Conservation (phyloP, 768 basidiomycete genomes). For the Boletus subparvulus region DNA sequence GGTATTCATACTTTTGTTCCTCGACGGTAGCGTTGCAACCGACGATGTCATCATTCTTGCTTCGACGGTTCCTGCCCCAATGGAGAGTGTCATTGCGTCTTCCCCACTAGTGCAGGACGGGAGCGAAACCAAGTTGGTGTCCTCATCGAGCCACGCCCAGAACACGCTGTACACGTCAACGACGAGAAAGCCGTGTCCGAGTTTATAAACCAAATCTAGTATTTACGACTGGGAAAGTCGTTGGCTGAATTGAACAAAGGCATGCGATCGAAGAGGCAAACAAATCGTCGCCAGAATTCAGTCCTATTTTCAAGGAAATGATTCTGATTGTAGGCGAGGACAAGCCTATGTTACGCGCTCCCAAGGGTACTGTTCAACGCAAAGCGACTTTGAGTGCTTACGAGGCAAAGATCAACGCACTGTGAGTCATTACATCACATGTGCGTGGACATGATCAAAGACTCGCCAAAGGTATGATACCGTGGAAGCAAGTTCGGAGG, state of each 20-base stretch:
- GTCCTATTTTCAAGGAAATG: slow-evolving; percentile 53
- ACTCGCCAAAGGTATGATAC: slow-evolving; percentile 29
- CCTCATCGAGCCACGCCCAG: slow-evolving; percentile 29
- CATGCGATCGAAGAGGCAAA: slow-evolving; percentile 47
- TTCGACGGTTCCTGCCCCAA: slow-evolving; percentile 22
- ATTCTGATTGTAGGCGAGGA: slow-evolving; percentile 42
- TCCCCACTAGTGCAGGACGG: slow-evolving; percentile 22
- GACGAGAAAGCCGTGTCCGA: slow-evolving; percentile 25
- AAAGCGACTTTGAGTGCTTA: slow-evolving; percentile 42
- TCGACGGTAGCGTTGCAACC: slow-evolving; percentile 27
- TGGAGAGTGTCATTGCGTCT: slow-evolving; percentile 30
- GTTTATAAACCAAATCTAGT: slow-evolving; percentile 36
- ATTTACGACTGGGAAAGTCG: neutral
- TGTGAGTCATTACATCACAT: slow-evolving; percentile 32
- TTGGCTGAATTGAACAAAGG: slow-evolving; percentile 22
- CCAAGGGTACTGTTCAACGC: slow-evolving; percentile 46
- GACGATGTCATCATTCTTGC: slow-evolving; percentile 35
- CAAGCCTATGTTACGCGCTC: slow-evolving; percentile 45
- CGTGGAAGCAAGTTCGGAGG: slow-evolving; percentile 28
- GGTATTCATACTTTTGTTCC: neutral
- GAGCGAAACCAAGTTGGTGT: slow-evolving; percentile 34
- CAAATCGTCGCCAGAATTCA: slow-evolving; percentile 39
- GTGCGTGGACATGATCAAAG: neutral
- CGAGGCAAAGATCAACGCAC: slow-evolving; percentile 43
- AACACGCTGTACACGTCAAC: slow-evolving; percentile 16